Percentiles rank a stretch among this genome's conserved stretches.
Conservation (phyloP, 1,139 yeast genomes). For the Yamadazyma friedrichii region DNA sequence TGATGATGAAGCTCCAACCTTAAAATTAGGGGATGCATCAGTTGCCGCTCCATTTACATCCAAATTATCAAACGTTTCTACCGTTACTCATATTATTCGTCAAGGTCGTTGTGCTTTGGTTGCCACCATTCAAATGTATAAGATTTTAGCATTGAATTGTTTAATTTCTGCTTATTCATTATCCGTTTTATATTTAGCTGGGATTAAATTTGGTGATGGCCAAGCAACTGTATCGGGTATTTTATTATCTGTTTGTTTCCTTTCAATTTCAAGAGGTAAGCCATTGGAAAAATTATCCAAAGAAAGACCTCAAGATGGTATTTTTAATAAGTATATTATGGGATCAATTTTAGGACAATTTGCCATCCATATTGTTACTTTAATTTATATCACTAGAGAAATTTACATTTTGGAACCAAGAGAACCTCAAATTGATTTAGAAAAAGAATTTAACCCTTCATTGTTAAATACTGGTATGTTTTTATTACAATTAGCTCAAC, state of each 20-base stretch:
- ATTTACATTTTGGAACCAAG: constrained; percentile 89
- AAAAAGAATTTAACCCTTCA: constrained; percentile 85
- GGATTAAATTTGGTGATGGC: constrained; percentile 96
- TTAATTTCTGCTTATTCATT: constrained; percentile 94
- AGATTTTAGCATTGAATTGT: constrained; percentile 94
- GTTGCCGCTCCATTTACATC: constrained; percentile 99
- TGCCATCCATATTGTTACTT: constrained; percentile 83
- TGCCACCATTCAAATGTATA: constrained; percentile 98
- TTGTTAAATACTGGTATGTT: constrained; percentile 95
- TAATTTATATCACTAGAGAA: constrained; percentile 79
- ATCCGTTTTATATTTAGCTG: constrained; percentile 92
- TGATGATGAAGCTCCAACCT: constrained; percentile 84
- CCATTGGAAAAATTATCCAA: constrained; percentile 87
- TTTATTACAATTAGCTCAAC: constrained; percentile 90
- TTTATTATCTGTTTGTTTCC: constrained; percentile 88
- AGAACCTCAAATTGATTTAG: constrained; percentile 84
- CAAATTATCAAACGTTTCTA: constrained; percentile 84
- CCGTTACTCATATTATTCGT: constrained; percentile 91
- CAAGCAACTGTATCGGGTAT: constrained; percentile 95
- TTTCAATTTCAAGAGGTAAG: constrained; percentile 91
- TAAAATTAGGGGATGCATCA: constrained; percentile 97
- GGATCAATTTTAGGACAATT: constrained; percentile 97
- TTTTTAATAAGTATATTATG: constrained; percentile 92
- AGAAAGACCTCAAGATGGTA: constrained; percentile 97
- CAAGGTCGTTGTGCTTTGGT: constrained; percentile 99